Evolutionary conservation across 129 eudicot species (phyloP).

Genomic region (Tagetes patula): DNA sequence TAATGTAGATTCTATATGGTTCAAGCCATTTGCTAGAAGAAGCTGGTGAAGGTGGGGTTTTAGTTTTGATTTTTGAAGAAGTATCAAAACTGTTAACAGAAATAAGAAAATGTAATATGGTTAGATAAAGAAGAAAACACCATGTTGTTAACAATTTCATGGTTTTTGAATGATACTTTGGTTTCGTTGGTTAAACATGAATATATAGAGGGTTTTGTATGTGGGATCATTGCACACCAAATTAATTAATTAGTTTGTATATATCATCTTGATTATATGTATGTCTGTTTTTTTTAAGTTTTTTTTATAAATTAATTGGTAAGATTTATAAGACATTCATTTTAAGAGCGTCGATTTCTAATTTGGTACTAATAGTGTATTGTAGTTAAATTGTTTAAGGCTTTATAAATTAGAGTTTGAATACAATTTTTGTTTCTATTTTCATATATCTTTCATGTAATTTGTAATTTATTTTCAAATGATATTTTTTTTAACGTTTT

Average conservation of each 20-base stretch:
- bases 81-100: neutral
- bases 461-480: too few relatives aligned
- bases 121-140: constrained; percentile 6
- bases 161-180: neutral
- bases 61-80: neutral
- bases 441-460: too few relatives aligned
- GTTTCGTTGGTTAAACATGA: neutral
- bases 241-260: neutral
- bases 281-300: too few relatives aligned
- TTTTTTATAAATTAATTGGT: too few relatives aligned
- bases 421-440: too few relatives aligned
- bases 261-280: too few relatives aligned
- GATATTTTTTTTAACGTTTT: too few relatives aligned
- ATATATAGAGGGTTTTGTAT: neutral
- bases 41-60: neutral
- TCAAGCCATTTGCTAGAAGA: constrained; percentile 9
- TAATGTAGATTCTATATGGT: constrained; percentile 10
- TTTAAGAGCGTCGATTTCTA: too few relatives aligned
- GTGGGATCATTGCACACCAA: neutral
- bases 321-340: too few relatives aligned
- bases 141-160: constrained; percentile 11
- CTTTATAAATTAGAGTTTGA: too few relatives aligned
- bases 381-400: too few relatives aligned
- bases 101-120: neutral
- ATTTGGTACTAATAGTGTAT: too few relatives aligned